Conservation (phyloP, 306 rosid species). For the Cucumis melo region DNA sequence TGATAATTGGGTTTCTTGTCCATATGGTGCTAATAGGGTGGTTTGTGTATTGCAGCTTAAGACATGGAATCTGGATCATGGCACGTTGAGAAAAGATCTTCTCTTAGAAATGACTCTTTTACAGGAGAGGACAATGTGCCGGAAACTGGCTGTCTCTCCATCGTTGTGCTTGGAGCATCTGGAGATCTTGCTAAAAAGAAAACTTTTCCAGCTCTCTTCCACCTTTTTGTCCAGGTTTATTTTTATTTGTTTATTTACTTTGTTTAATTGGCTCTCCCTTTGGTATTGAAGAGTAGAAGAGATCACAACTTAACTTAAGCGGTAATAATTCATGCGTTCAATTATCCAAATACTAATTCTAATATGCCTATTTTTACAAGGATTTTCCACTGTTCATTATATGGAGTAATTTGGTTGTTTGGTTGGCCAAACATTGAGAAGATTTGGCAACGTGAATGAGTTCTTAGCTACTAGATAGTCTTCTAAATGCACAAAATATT, state of each 20-base stretch:
- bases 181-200: conserved; percentile 99
- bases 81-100: conserved; percentile 37
- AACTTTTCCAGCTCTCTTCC: conserved; percentile 90
- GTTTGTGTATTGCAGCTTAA: conserved; percentile 4
- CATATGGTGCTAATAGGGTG: not conserved
- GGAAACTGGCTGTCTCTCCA: conserved; percentile 66
- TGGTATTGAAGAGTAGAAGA: not conserved
- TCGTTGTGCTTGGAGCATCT: conserved; percentile 89
- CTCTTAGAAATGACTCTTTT: conserved; percentile 21
- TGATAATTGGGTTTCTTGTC: not conserved
- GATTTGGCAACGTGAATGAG: not conserved
- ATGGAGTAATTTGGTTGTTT: not conserved
- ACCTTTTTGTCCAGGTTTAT: conserved; percentile 68
- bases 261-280: not conserved
- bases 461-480: not conserved
- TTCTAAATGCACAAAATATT: not conserved
- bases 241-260: no score
- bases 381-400: not conserved
- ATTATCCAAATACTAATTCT: not conserved
- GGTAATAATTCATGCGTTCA: not conserved
- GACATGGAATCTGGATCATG: conserved; percentile 55
- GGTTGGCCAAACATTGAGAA: not conserved
- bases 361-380: not conserved
- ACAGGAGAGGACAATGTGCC: conserved; percentile 32
- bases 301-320: not conserved